Conservation (phyloP, 345 rosid genomes). For the Arabidopsis arenosa region DNA sequence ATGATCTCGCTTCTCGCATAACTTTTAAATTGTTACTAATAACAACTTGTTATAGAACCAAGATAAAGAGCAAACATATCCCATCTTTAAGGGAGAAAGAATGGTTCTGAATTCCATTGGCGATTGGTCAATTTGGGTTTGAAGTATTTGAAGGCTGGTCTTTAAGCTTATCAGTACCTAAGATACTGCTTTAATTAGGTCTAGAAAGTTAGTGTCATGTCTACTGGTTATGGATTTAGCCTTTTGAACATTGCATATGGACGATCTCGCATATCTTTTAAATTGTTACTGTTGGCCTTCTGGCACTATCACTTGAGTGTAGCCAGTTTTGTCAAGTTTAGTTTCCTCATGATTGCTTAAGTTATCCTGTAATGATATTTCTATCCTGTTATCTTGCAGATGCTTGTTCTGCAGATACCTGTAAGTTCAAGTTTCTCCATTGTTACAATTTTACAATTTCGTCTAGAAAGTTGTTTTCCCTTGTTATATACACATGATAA, state of each 20-base stretch:
- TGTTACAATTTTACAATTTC: conserved; percentile 20
- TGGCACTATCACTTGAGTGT: conserved; percentile 2
- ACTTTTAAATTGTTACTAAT: no score
- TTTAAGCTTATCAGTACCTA: not conserved
- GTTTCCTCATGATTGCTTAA: conserved; percentile 8
- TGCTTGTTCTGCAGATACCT: conserved; percentile 70
- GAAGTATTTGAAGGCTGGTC: conserved; percentile 17
- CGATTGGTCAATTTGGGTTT: not conserved
- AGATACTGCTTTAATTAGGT: not conserved
- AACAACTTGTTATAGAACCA: conserved; percentile 6
- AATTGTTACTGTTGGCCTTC: not conserved
- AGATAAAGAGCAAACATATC: not conserved
- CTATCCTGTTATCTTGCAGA: conserved; percentile 62
- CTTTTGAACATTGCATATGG: not conserved
- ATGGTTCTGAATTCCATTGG: not conserved
- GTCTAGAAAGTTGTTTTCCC: not conserved
- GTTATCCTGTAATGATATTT: conserved; percentile 11
- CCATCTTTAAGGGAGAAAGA: not conserved
- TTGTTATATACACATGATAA: not conserved
- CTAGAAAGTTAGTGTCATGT: not conserved
- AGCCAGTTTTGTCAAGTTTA: conserved; percentile 30
- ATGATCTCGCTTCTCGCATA: no score
- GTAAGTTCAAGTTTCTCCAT: conserved; percentile 60
- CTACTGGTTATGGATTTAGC: not conserved
- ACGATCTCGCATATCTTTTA: not conserved